A percentile compares a stretch with the other conserved stretches of the same genome.
These are phyloP conservation scores for Licmophora abbreviata DNA, from an alignment of 108 stramenopile species.

Conservation along the genomic window DNA sequence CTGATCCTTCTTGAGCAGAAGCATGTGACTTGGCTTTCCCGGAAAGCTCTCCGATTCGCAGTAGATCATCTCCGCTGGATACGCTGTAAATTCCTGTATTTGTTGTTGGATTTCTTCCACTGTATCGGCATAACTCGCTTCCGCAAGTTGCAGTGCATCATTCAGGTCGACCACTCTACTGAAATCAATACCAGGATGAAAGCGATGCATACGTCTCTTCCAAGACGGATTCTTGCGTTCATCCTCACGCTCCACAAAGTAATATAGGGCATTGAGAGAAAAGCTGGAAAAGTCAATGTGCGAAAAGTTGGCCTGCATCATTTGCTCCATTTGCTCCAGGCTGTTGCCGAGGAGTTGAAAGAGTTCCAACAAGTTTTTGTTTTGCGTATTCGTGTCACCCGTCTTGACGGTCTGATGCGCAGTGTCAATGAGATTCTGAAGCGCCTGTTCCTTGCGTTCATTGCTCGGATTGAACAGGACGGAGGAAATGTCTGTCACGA, in stretches of 20 bases:
- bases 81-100: conserved; percentile 1
- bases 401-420: no score
- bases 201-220: conserved; percentile 28
- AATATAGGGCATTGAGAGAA: conserved; percentile 8
- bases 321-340: no score
- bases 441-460: no score
- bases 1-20: conserved; percentile 13
- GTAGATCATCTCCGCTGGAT: conserved; percentile 14
- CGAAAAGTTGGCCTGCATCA: no score
- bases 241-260: conserved; percentile 25
- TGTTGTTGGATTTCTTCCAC: conserved; percentile 9
- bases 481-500: no score
- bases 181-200: conserved; percentile 2
- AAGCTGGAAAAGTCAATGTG: conserved; percentile 11
- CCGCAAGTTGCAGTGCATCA: conserved; percentile 18
- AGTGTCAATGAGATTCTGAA: no score
- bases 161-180: conserved; percentile 14
- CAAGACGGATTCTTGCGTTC: conserved; percentile 20
- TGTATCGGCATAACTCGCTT: conserved; percentile 18
- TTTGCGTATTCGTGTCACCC: no score
- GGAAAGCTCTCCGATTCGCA: conserved; percentile 10
- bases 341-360: no score
- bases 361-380: no score
- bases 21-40: conserved; percentile 21
- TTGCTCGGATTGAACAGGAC: no score